Evolutionary conservation across 768 basidiomycete species (phyloP), one percentile per base, ranked within the genome.

Genomic region (Hypholoma fasciculare): DNA sequence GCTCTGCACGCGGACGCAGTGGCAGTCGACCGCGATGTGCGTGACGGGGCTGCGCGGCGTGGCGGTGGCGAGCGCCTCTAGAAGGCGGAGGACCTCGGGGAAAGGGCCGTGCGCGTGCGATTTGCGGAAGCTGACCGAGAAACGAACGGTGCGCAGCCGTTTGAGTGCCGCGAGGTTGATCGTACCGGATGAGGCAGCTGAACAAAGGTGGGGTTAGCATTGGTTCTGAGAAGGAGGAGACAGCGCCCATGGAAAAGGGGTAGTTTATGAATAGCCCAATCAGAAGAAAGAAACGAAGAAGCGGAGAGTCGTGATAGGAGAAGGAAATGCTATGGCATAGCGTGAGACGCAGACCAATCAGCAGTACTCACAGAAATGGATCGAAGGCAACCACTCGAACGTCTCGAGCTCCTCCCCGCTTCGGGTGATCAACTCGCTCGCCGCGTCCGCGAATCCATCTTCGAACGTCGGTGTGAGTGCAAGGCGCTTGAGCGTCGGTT

Each of bases 331-430:
- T 9, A 23, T 23, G 30, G 9, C 30, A 34, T 9, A 26, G 20
- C 11, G 37, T 19, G n/a, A 52, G 37, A 27, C 7, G 19, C 11
- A 37, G 9, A 44, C 27, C 14, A 47, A 20, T n/a, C 43, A 39
- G 36, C 23, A n/a, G 52, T 16, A 20, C 66, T 47, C 52, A 67
- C 66, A 57, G 51, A 64, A 67, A 46, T 67, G 64, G 26, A 65
- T 63, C 8, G 64, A 65, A 6, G 66, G 66, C 11, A 67, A 42
- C 66, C 66, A 67, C 58, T 64, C 64, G 30, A 67, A 65, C 2
- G 46, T 39, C 2, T 44, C 58, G 19, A 67, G 44, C 20, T 60
- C 54, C 3, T 55, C 54, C 11, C 63, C 64, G 16, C 55, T 48
- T 4, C 47, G 5, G 17, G 55, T 56, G 46, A 67, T 61, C 17